phyloP scores from a whole-genome alignment of 2,329 filamentous ascomycete genomes.

The Xylariaceae sp. region DNA sequence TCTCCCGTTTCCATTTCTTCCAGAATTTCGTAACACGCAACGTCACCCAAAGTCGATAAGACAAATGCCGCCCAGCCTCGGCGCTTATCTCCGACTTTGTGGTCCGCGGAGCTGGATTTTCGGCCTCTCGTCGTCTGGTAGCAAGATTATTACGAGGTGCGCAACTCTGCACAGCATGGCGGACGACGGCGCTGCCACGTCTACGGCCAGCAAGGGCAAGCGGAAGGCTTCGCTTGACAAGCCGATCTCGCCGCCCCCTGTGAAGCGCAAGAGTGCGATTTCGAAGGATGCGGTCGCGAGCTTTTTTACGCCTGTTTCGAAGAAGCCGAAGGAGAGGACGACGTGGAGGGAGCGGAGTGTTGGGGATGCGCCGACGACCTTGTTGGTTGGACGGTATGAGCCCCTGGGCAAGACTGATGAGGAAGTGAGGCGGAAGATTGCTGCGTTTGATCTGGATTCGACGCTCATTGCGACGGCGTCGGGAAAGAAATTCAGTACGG shows the following conservation, averaged over 20 bases:
- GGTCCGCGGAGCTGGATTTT: neutral
- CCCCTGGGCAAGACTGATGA: constrained; percentile 32
- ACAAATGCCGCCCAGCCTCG: no score
- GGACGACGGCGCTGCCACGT: neutral
- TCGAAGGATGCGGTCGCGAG: constrained; percentile 63
- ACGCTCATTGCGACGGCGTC: constrained; percentile 78
- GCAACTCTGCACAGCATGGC: constrained; percentile 10
- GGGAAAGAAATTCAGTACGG: constrained; percentile 69
- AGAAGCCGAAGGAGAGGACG: constrained; percentile 74
- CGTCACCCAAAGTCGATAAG: no score
- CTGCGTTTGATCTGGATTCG: constrained; percentile 75
- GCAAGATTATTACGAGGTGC: neutral
- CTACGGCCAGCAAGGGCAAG: constrained; percentile 15
- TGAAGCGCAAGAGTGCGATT: constrained; percentile 49
- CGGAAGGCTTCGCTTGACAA: constrained; percentile 31
- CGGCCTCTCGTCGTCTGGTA: neutral
- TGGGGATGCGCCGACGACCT: constrained; percentile 47
- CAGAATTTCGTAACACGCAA: no score
- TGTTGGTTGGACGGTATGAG: constrained; percentile 71
- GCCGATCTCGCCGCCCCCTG: constrained; percentile 48
- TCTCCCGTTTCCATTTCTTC: no score
- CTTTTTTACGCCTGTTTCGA: constrained; percentile 83
- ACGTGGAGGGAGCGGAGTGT: constrained; percentile 56
- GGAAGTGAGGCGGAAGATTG: constrained; percentile 52
- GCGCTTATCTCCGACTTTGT: neutral